Evolutionary conservation across 2,329 filamentous ascomycete species (phyloP).

Genomic region (Ploettnerulaceae sp.): DNA sequence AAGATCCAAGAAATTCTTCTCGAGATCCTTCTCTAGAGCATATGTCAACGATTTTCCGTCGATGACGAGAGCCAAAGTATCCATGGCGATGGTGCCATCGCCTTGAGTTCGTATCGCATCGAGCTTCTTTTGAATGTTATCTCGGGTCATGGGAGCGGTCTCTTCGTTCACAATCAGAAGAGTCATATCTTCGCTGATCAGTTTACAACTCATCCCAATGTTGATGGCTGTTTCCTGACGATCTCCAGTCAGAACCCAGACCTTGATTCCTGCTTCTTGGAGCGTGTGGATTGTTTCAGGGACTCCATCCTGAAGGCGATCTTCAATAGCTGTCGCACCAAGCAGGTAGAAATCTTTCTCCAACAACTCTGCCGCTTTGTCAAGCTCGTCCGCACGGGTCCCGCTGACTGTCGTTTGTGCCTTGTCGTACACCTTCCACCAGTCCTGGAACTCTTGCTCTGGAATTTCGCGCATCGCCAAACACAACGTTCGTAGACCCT

Average conservation of each 20-base stretch:
- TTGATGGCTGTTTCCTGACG: conserved; percentile 99
- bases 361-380: conserved; percentile 94
- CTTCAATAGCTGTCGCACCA: conserved; percentile 94
- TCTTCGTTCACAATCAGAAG: conserved; percentile 96
- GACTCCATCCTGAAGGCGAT: conserved; percentile 93
- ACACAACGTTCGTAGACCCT: conserved; percentile 91
- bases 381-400: conserved; percentile 87
- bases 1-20: conserved; percentile 88
- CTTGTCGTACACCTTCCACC: conserved; percentile 80
- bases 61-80: conserved; percentile 86
- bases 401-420: conserved; percentile 87
- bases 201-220: conserved; percentile 98
- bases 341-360: conserved; percentile 88
- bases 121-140: conserved; percentile 90
- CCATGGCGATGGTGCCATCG: conserved; percentile 69
- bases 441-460: conserved; percentile 83
- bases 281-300: conserved; percentile 97
- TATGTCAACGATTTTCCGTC: conserved; percentile 94
- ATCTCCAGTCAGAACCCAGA: conserved; percentile 97
- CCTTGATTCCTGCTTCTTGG: conserved; percentile 94
- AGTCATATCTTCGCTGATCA: conserved; percentile 98
- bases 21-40: conserved; percentile 87
- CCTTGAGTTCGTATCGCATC: conserved; percentile 84
- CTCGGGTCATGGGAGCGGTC: conserved; percentile 67
- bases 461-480: conserved; percentile 90